Base-by-base conservation (phyloP, 768 basidiomycete genomes). In the Calvatia gigantea region DNA sequence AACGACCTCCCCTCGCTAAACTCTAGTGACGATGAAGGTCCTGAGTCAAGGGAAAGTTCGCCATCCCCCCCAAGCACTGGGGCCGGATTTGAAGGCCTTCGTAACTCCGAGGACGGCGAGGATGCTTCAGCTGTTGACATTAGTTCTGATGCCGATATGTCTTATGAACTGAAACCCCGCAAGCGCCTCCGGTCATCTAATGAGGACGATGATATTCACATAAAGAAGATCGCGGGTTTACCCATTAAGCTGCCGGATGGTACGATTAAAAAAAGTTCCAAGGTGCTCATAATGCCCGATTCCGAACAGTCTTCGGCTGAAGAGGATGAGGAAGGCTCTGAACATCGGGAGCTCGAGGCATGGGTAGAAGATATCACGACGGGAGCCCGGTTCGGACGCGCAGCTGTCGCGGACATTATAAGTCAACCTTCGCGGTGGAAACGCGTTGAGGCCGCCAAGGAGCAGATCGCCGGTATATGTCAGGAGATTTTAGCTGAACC, bases 401-500 rank as follows among this genome's bases (percentile, higher is more conserved):
- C 80, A 15, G 88, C 91, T 3, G 84, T 96, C 11, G 70, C 82
- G 28, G 86, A 88, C 59, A 77, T 95, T 42, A 73, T 96, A 35
- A 71, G 74, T 38, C 86, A 80, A 58, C 78, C 77, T 61, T 87
- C 89, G 21, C 81, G 86, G 58, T 81, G 79, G 60, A 77, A 75
- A 47, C 78, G 86, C 51, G 74, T 97, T 60, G 84, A 85, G 61
- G 76, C 77, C 38, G 95, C 95, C 12, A 93, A 96, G 63, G 94
- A 97, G 65, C 94, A 98, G 72, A 91, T 98, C 59, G 97, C 94
- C 1, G 77, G 80, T 27, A 84, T 98, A 29, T 97, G 94, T 67
- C 93, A 97, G 65, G 96, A 98, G 63, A 91, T 98, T 51, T 74
- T 97, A 45, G 82, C 89, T 21, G 96, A 98, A 60, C 96, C 96